These are phyloP conservation scores for Arabidopsis suecica DNA, from an alignment of 345 rosid genomes.

Conservation along the genomic window DNA sequence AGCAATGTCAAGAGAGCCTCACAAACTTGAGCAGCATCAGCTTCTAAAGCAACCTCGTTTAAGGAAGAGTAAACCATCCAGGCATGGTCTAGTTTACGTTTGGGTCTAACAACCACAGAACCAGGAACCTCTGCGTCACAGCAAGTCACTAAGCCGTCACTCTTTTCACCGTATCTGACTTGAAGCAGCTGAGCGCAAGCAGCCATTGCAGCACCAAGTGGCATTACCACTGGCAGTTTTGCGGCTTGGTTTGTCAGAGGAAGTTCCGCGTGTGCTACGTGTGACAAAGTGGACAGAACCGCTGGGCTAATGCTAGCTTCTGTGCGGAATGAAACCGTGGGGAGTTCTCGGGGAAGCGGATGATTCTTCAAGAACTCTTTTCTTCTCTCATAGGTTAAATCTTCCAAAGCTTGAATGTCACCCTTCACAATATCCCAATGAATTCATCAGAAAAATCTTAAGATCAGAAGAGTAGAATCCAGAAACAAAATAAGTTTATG, in stretches of 20 bases:
- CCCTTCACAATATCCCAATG: constrained; percentile 53
- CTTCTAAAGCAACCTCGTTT: constrained; percentile 67
- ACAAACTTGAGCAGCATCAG: constrained; percentile 87
- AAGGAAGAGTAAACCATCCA: constrained; percentile 98
- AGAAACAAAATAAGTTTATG: background rate
- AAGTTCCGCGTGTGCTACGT: constrained; percentile 88
- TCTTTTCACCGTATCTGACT: constrained; percentile 82
- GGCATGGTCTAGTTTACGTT: constrained; percentile 85
- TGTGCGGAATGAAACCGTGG: constrained; percentile 86
- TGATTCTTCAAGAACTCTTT: constrained; percentile 78
- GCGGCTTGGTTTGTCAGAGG: constrained; percentile 64
- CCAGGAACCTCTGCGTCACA: constrained; percentile 98
- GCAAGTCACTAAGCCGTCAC: constrained; percentile 88
- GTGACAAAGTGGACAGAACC: constrained; percentile 80
- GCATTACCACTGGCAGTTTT: constrained; percentile 84
- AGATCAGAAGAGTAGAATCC: background rate
- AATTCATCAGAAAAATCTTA: background rate
- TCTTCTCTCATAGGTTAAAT: constrained; percentile 87
- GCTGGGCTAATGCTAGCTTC: constrained; percentile 87
- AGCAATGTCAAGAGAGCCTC: constrained; percentile 88
- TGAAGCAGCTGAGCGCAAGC: constrained; percentile 93
- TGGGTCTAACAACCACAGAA: constrained; percentile 80
- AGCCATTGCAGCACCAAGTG: constrained; percentile 96
- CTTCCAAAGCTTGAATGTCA: constrained; percentile 92
- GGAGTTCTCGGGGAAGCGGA: constrained; percentile 76